Evolutionary conservation across 768 basidiomycete species (phyloP).

Genomic region (Xerocomus brunneocitrinus): DNA sequence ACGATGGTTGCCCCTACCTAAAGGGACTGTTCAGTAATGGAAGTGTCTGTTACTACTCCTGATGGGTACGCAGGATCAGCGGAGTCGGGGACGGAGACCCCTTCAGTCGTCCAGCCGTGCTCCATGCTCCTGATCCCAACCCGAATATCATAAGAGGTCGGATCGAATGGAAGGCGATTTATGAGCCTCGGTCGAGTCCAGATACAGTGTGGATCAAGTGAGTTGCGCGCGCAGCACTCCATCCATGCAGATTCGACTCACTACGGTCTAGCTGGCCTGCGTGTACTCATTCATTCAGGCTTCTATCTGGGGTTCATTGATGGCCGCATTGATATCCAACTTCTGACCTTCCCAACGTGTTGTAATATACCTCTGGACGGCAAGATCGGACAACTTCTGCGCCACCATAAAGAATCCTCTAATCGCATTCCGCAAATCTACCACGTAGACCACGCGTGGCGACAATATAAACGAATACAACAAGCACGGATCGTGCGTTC

Average conservation of each 20-base stretch:
- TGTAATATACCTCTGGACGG: background rate
- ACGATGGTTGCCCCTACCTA: background rate
- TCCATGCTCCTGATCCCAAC: conserved; percentile 2
- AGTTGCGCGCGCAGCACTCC: background rate
- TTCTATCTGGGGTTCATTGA: conserved; percentile 11
- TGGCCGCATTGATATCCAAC: conserved; percentile 1
- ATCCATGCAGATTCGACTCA: background rate
- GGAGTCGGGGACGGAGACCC: background rate
- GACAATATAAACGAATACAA: background rate
- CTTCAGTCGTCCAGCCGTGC: background rate
- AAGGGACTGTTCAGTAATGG: background rate
- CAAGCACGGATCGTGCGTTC: background rate
- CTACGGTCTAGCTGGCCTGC: background rate
- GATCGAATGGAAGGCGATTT: background rate
- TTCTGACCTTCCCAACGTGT: conserved; percentile 3
- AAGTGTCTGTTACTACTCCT: background rate
- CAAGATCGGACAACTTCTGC: background rate
- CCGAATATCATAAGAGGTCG: background rate
- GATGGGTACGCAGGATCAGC: background rate
- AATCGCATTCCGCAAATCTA: background rate
- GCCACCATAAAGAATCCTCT: background rate
- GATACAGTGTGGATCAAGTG: background rate
- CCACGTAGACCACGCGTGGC: background rate
- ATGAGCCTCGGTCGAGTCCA: conserved; percentile 2
- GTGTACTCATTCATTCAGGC: background rate